These are phyloP conservation scores for Krasilnikovozyma curviuscula DNA, from an alignment of 768 basidiomycete species.

Conservation along the genomic window DNA sequence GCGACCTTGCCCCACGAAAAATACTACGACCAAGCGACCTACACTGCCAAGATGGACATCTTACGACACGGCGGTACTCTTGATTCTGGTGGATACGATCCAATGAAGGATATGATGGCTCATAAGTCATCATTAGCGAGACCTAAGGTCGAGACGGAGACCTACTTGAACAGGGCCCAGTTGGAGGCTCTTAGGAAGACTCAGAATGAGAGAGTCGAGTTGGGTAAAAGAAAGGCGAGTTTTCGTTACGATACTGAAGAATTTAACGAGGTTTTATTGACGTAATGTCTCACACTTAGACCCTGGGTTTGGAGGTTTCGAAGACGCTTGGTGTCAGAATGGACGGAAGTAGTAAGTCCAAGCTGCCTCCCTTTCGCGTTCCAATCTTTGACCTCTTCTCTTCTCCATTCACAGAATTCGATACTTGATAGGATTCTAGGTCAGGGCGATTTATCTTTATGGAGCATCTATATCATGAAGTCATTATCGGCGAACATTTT, in stretches of 20 bases:
- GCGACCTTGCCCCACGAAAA: slow-evolving; percentile 88
- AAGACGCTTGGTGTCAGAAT: slow-evolving; percentile 70
- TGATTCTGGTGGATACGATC: slow-evolving; percentile 50
- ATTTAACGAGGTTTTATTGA: slow-evolving; percentile 33
- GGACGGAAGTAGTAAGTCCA: slow-evolving; percentile 30
- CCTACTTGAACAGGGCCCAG: slow-evolving; percentile 58
- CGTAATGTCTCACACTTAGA: slow-evolving; percentile 21
- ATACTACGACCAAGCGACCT: slow-evolving; percentile 75
- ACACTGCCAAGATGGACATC: slow-evolving; percentile 65
- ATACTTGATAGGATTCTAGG: no score
- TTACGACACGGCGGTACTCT: slow-evolving; percentile 62
- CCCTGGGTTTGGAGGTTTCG: slow-evolving; percentile 71
- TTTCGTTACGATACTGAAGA: slow-evolving; percentile 28
- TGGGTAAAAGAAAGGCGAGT: slow-evolving; percentile 23
- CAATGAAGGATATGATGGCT: slow-evolving; percentile 63
- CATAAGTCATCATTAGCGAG: slow-evolving; percentile 54
- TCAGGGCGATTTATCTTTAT: no score
- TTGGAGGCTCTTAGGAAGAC: slow-evolving; percentile 60
- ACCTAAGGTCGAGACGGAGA: slow-evolving; percentile 44
- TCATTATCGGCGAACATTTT: neutral
- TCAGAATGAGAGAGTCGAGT: slow-evolving; percentile 68
- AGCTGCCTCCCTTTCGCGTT: neutral
- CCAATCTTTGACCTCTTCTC: neutral
- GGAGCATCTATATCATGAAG: neutral
- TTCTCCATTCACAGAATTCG: neutral